Conservation (phyloP, 495 filamentous ascomycete genomes). For the Penicillium subrubescens region DNA sequence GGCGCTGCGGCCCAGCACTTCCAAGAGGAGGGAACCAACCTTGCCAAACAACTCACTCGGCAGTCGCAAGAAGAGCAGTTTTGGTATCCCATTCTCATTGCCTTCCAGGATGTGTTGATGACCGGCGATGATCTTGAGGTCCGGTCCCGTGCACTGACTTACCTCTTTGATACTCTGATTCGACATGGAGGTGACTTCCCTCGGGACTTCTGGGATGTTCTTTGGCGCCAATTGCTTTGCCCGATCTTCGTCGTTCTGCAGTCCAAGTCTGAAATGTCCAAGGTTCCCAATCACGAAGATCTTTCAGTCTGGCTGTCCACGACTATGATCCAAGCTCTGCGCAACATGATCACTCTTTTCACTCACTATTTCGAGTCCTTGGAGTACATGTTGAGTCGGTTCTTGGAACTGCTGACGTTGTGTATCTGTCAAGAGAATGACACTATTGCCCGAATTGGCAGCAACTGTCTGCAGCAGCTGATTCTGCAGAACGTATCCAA, state of each 20-base stretch:
- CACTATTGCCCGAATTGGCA: slow-evolving; percentile 95
- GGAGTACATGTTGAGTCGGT: slow-evolving; percentile 95
- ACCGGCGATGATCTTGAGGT: slow-evolving; percentile 99
- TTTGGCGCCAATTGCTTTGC: slow-evolving; percentile 95
- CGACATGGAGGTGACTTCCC: slow-evolving; percentile 91
- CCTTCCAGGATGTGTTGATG: slow-evolving; percentile 99
- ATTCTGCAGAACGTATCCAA: slow-evolving; percentile 95
- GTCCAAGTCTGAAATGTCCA: slow-evolving; percentile 92
- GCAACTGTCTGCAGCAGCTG: slow-evolving; percentile 94
- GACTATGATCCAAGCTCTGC: slow-evolving; percentile 97
- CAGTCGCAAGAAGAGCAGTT: slow-evolving; percentile 90
- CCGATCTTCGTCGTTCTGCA: slow-evolving; percentile 98
- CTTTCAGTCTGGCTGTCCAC: slow-evolving; percentile 99
- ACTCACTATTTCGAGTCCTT: slow-evolving; percentile 96
- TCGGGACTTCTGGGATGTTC: slow-evolving; percentile 94
- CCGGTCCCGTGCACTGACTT: slow-evolving; percentile 83
- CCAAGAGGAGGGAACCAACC: slow-evolving; percentile 50
- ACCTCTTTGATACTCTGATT: slow-evolving; percentile 92
- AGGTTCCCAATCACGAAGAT: slow-evolving; percentile 90
- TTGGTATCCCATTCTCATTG: slow-evolving; percentile 97
- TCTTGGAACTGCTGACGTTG: slow-evolving; percentile 87
- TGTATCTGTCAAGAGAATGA: slow-evolving; percentile 99
- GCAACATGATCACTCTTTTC: slow-evolving; percentile 98
- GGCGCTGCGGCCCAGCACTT: slow-evolving; percentile 34
- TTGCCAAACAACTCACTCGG: slow-evolving; percentile 51